Evolutionary conservation across 768 basidiomycete genomes (phyloP), one percentile per base, ranked within the genome.

Genomic region (Phlegmacium glaucopus): DNA sequence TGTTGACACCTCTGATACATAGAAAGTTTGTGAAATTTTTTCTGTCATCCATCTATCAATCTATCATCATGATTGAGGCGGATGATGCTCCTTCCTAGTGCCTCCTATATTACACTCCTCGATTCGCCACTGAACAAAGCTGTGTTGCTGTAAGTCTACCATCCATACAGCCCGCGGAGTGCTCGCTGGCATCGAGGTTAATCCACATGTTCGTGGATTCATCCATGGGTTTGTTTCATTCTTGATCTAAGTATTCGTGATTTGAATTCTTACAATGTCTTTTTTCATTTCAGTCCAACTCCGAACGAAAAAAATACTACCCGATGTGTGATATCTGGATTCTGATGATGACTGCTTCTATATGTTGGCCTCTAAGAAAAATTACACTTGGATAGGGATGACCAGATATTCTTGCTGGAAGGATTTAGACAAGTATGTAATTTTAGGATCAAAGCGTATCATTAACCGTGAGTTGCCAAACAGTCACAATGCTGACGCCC

Each of bases 51-150:
- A 8, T 13, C 8, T 8, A 32, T 8, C 8, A 32, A 13, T 49
- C 41, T 27, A 36, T 29, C 34, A 36, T 29, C 6, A 22, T 37
- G 44, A 57, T 16, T 52, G 55, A 51, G 39, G 26, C 15, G 44
- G 30, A 46, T 15, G 25, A 35, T 46, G 39, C 41, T 52, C 48
- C 26, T 46, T 47, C 12, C 29, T 57, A 98, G 93, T 99, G 96
- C 62, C 80, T 99, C 9, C 72, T 99, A 56, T n/a, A n/a, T n/a
- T n/a, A 99, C 96, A 0, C 76, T 99, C 6, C 80, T 99, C 48
- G 96, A 99, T 70, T 98, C 95, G 15, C 96, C 96, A 1, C 72
- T 99, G 38, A 99, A 99, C 78, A 98, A 98, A 70, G 90, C 95
- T 8, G 96, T 96, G 9, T 70, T 91, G 25, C 80, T 98, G 9